A percentile compares a stretch with the other conserved stretches of the same genome.
Evolutionary conservation across 148 eudicot genomes (phyloP).

Genomic region (Beta vulgaris): DNA sequence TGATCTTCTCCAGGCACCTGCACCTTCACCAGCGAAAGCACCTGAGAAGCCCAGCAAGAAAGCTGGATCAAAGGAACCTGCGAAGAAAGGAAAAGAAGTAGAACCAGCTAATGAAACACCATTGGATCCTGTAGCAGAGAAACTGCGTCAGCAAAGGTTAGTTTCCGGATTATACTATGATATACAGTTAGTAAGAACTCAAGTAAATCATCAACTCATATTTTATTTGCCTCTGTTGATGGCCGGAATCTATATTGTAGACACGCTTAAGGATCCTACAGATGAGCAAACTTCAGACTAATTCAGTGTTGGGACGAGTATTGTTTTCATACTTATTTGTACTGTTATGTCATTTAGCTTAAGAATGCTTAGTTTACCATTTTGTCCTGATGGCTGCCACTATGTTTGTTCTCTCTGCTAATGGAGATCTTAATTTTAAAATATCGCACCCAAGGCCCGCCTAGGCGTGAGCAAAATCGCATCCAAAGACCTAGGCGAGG

Average conservation of each 20-base stretch:
- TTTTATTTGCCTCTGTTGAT: neutral
- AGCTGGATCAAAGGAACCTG: conserved; percentile 30
- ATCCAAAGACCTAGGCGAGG: no score
- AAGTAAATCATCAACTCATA: neutral
- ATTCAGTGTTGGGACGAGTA: neutral
- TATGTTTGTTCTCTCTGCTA: neutral
- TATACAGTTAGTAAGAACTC: neutral
- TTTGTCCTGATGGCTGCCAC: neutral
- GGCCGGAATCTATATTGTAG: neutral
- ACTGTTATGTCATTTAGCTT: neutral
- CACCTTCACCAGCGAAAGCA: conserved; percentile 36
- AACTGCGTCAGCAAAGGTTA: conserved; percentile 49
- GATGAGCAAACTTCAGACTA: neutral
- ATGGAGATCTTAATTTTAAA: no score
- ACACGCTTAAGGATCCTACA: neutral
- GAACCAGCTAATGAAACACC: conserved; percentile 29
- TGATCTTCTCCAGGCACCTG: conserved; percentile 38
- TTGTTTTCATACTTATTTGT: neutral
- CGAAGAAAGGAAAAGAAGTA: conserved; percentile 34
- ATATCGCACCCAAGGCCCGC: no score
- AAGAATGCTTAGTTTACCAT: neutral
- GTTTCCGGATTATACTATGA: neutral
- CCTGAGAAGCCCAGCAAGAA: conserved; percentile 39
- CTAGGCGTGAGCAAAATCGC: no score
- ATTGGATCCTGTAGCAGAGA: conserved; percentile 46